Percentiles rank a stretch among this genome's conserved stretches.
phyloP scores from a whole-genome alignment of 352 stramenopile species.

The Aphanomyces invadans region DNA sequence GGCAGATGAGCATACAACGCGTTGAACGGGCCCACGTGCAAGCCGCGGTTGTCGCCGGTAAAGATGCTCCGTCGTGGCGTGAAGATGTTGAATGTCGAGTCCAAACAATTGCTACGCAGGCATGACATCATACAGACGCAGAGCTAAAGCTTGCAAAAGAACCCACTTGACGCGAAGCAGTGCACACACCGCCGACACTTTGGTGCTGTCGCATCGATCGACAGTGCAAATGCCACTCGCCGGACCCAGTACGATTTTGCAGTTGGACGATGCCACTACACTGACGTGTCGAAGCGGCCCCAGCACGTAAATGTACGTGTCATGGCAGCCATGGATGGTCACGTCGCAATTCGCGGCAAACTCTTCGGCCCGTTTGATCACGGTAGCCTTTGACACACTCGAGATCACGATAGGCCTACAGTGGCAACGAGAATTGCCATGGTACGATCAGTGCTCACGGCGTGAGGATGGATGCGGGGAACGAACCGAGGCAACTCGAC shows the following conservation, averaged over 20 bases:
- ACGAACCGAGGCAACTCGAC: neutral
- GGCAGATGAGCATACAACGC: constrained; percentile 88
- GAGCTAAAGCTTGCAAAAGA: neutral
- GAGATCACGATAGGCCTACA: constrained; percentile 11
- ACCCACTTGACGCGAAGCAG: constrained; percentile 76
- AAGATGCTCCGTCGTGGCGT: constrained; percentile 87
- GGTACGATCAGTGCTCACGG: no score
- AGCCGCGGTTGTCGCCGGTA: constrained; percentile 91
- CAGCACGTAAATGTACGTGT: constrained; percentile 93
- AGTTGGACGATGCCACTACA: constrained; percentile 91
- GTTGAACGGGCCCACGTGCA: constrained; percentile 94
- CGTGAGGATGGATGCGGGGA: neutral
- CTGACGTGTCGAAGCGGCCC: constrained; percentile 90
- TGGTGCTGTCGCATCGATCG: constrained; percentile 92
- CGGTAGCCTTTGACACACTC: constrained; percentile 53
- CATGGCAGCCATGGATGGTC: constrained; percentile 88
- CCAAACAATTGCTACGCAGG: constrained; percentile 87
- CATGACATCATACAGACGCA: neutral
- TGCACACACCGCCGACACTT: constrained; percentile 80
- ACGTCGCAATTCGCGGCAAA: constrained; percentile 50
- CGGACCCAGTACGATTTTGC: constrained; percentile 92
- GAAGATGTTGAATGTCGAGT: constrained; percentile 89
- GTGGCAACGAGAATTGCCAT: no score
- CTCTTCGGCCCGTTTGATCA: constrained; percentile 71
- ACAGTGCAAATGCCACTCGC: constrained; percentile 88